These are phyloP conservation scores for Prunus mira DNA, from an alignment of 306 rosid genomes.

Conservation along the genomic window DNA sequence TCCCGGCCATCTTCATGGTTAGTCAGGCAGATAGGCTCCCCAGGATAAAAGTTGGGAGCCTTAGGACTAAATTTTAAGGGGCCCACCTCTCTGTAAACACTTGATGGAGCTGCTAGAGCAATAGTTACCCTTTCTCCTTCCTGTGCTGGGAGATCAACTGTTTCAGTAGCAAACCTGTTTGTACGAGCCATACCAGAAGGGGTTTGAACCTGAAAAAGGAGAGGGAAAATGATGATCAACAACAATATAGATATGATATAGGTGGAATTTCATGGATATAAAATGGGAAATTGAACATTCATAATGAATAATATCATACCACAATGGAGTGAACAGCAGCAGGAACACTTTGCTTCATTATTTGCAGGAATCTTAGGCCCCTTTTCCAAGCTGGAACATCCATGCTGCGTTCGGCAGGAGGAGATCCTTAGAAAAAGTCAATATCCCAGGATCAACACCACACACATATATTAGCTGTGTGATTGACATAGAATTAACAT, in stretches of 20 bases:
- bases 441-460: conserved; percentile 92
- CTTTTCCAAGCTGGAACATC: conserved; percentile 89
- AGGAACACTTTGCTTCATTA: conserved; percentile 62
- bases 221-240: conserved; percentile 6
- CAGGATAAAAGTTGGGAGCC: conserved; percentile 68
- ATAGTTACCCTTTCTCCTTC: conserved; percentile 90
- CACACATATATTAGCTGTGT: conserved; percentile 36
- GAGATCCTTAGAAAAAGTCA: conserved; percentile 98
- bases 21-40: conserved; percentile 90
- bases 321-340: conserved; percentile 94
- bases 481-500: conserved; percentile 26
- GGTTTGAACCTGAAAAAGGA: conserved; percentile 60
- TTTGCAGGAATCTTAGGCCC: conserved; percentile 65
- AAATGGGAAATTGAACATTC: conserved; percentile 16
- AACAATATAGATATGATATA: conserved; percentile 7
- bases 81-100: conserved; percentile 68
- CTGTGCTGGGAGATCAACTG: conserved; percentile 91
- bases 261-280: background rate
- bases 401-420: conserved; percentile 99
- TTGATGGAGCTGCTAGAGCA: conserved; percentile 86
- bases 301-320: conserved; percentile 47
- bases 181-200: conserved; percentile 95
- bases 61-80: conserved; percentile 83
- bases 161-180: conserved; percentile 91
- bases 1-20: conserved; percentile 92